Evolutionary conservation across 78 protist species (phyloP), one percentile per base, ranked within the genome.

Genomic region (Dictyostelium purpureum): DNA sequence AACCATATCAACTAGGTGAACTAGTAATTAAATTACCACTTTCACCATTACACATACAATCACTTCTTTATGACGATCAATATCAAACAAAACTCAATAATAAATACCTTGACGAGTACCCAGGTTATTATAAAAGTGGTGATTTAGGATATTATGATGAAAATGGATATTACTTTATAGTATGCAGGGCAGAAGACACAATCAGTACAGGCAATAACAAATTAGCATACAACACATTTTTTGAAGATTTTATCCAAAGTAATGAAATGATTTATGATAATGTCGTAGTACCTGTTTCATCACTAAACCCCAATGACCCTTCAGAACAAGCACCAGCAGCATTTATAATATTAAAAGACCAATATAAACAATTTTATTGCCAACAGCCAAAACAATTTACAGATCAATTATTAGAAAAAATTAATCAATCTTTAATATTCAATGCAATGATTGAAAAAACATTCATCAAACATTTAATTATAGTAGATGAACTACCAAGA

Each of bases 1-100:
- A 47, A 0, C 0, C 1, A 47, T 3, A 47, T 47, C n/a, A 47
- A 47, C 7, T 1, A 47, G 97, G 96, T 19, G 89, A 92, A 33
- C 26, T 95, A 0, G 89, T 37, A 7, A 61, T 80, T 2, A 92
- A 82, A 49, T 57, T 83, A 21, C 97, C 97, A 9, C 57, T 96
- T 11, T 96, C 97, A n/a, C 97, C 97, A 7, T n/a, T n/a, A n/a
- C n/a, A n/a, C n/a, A n/a, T n/a, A n/a, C n/a, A n/a, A n/a, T n/a
- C n/a, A n/a, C n/a, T n/a, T n/a, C n/a, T n/a, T n/a, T n/a, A n/a
- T n/a, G n/a, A 96, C 97, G 65, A 56, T 56, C 31, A 56, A 56
- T n/a, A 56, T 56, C 28, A 56, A 19, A 0, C 0, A 56, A 0
- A 18, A 1, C 1, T 1, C 6, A n/a, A 56, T 18, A 19, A 56